phyloP scores from a whole-genome alignment of 495 filamentous ascomycete genomes.

The Talaromyces nanjingensis region DNA sequence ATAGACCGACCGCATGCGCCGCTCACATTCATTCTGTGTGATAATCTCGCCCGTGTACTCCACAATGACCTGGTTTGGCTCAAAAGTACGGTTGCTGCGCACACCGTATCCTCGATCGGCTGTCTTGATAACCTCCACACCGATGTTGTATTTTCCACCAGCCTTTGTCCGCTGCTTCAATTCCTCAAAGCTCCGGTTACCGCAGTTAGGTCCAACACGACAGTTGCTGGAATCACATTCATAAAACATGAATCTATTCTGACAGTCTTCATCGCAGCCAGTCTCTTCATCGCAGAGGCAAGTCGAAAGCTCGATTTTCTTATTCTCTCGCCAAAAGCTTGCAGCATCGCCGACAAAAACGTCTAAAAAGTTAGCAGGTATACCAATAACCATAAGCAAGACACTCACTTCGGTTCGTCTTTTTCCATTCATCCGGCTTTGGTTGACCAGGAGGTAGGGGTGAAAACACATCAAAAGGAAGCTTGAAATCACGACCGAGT shows the following conservation, averaged over 20 bases:
- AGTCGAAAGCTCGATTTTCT: conserved; percentile 62
- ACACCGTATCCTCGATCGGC: conserved; percentile 84
- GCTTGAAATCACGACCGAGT: conserved; percentile 67
- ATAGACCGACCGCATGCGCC: conserved; percentile 85
- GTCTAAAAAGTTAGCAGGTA: conserved; percentile 45
- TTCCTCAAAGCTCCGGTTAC: conserved; percentile 80
- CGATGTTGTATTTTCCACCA: conserved; percentile 78
- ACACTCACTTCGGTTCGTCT: conserved; percentile 76
- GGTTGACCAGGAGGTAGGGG: conserved; percentile 79
- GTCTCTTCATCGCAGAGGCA: conserved; percentile 74
- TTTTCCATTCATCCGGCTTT: conserved; percentile 85
- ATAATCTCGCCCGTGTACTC: conserved; percentile 98
- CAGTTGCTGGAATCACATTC: conserved; percentile 93
- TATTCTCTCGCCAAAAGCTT: conserved; percentile 76
- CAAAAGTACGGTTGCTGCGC: conserved; percentile 79
- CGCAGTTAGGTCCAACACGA: conserved; percentile 64
- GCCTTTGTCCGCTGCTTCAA: conserved; percentile 67
- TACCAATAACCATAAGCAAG: not conserved
- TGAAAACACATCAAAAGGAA: conserved; percentile 85
- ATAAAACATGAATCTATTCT: conserved; percentile 94
- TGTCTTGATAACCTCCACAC: conserved; percentile 93
- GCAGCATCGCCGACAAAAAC: conserved; percentile 86
- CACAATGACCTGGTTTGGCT: conserved; percentile 90
- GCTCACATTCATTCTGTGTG: conserved; percentile 85
- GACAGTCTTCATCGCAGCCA: conserved; percentile 82